A percentile compares a stretch with the other conserved stretches of the same genome.
These are phyloP conservation scores for Eucalyptus sp. DNA, from an alignment of 345 rosid genomes.

Conservation along the genomic window DNA sequence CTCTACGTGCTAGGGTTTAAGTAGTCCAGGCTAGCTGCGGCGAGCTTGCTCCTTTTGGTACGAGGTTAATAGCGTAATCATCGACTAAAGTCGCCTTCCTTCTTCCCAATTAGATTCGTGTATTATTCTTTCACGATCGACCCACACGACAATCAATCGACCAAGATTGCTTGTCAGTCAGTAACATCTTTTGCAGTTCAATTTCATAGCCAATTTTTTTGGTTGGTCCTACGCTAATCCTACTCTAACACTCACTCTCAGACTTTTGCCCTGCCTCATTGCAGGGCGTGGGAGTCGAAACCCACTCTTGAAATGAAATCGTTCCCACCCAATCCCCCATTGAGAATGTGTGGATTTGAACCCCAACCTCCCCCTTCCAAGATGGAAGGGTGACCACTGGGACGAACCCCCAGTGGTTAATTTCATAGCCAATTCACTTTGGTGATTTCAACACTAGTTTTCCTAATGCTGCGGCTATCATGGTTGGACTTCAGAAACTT, in stretches of 20 bases:
- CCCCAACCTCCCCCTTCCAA: no score
- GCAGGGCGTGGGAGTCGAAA: no score
- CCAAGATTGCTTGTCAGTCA: background rate
- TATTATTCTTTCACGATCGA: background rate
- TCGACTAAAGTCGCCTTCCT: background rate
- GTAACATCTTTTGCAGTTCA: background rate
- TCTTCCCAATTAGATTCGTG: background rate
- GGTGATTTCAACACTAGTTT: background rate
- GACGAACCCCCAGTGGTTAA: background rate
- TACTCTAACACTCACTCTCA: no score
- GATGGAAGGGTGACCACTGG: no score
- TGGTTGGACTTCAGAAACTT: background rate
- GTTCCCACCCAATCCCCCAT: no score
- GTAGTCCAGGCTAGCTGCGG: background rate
- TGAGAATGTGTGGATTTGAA: no score
- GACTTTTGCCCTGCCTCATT: no score
- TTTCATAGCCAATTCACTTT: background rate
- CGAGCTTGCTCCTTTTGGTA: background rate
- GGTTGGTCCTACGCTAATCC: no score
- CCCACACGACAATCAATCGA: background rate
- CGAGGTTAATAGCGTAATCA: background rate
- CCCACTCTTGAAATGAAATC: no score
- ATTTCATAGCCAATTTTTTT: background rate
- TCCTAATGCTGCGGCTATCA: background rate
- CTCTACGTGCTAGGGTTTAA: background rate